Evolutionary conservation across 352 stramenopile genomes (phyloP), one percentile per base, ranked within the genome.

Genomic region (Blastocystis sp.): DNA sequence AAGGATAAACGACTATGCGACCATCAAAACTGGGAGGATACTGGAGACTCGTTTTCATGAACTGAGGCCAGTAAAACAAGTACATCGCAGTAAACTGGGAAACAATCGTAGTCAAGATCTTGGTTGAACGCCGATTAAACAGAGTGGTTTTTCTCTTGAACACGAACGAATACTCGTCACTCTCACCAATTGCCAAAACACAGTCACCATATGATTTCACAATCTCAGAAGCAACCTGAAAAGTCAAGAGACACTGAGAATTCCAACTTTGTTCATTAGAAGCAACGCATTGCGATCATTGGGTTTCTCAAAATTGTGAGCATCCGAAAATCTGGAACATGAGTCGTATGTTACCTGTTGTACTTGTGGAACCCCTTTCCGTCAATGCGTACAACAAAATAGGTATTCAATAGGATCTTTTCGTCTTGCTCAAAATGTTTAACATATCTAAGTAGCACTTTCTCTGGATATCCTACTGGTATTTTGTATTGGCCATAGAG

Each of bases 61-160:
- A 92, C 20, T 79, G 50, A n/a, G 76, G n/a, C 91, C 91, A 92
- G 70, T 92, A 79, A 65, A 91, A 92, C n/a, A 92, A 90, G 79
- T 91, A 92, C 13, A 90, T 59, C 3, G 90, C 73, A 13, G 90
- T 91, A 45, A 92, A 92, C 55, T 92, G 66, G 18, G 91, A 92
- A 6, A 92, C 91, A 59, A 92, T 91, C 4, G 91, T 92, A 6
- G 91, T 91, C 16, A 91, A 73, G 30, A 92, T 91, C 69, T 92
- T 92, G 26, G 64, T 76, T 45, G 59, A 63, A 11, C 91, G 90
- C 9, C 91, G 90, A 50, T 91, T 91, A 50, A 91, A 91, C 45
- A 91, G 37, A 26, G 37, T 90, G 7, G 82, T 87, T 24, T 62
- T 65, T 45, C 90, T 90, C 65, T 91, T 90, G 70, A 92, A 90